A percentile compares a stretch with the other conserved stretches of the same genome.
phyloP scores from a whole-genome alignment of 2,329 filamentous ascomycete genomes.

The Epichloe baconii region DNA sequence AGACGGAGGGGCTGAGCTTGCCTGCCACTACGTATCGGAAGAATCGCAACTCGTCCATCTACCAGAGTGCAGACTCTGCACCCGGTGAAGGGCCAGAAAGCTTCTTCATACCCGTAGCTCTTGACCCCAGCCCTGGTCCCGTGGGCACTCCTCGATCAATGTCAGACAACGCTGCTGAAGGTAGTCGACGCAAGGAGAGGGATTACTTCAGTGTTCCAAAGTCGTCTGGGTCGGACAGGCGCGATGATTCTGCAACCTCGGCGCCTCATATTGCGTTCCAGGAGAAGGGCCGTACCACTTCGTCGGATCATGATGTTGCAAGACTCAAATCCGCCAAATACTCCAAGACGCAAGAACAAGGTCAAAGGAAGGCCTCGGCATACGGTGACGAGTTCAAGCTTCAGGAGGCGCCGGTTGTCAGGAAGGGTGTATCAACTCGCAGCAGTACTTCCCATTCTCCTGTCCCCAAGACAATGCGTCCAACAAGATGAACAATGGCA shows the following conservation, averaged over 20 bases:
- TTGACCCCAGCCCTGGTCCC: conserved; percentile 54
- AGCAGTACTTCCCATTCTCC: conserved; percentile 30
- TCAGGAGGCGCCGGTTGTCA: conserved; percentile 65
- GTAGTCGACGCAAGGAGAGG: conserved; percentile 35
- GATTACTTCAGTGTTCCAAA: conserved; percentile 46
- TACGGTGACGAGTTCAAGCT: conserved; percentile 51
- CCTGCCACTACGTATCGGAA: conserved; percentile 67
- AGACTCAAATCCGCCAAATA: conserved; percentile 37
- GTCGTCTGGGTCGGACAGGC: conserved; percentile 29
- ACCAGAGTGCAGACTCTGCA: conserved; percentile 33
- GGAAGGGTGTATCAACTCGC: conserved; percentile 30
- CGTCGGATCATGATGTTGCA: conserved; percentile 45
- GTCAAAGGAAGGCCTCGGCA: conserved; percentile 16
- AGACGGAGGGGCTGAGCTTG: conserved; percentile 49
- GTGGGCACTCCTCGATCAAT: conserved; percentile 41
- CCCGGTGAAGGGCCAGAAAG: conserved; percentile 48
- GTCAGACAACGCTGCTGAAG: conserved; percentile 32
- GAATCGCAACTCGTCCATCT: conserved; percentile 59
- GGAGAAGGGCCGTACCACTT: conserved; percentile 55
- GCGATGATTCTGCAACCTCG: conserved; percentile 36
- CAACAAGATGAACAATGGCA: conserved; percentile 22
- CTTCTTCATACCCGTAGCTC: conserved; percentile 63
- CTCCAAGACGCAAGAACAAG: conserved; percentile 26
- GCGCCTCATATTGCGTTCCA: conserved; percentile 90
- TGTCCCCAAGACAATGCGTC: conserved; percentile 22